Percentiles rank a stretch among this genome's conserved stretches.
phyloP scores from a whole-genome alignment of 2,329 filamentous ascomycete genomes.

The Cytospora leucostoma region DNA sequence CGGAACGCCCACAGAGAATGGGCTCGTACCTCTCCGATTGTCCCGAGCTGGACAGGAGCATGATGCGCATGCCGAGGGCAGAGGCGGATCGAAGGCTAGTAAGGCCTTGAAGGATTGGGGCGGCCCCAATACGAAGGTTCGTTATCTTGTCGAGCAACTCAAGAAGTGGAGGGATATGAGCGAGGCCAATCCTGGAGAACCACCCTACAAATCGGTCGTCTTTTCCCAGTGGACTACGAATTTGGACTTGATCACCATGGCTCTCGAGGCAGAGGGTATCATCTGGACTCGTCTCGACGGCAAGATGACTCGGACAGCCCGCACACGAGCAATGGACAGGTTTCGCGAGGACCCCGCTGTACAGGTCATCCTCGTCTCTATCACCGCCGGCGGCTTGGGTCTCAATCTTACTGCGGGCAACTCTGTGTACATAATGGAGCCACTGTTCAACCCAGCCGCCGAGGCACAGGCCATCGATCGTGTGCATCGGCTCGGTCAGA shows the following conservation, averaged over 20 bases:
- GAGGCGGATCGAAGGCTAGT: conserved; percentile 53
- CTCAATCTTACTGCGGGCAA: conserved; percentile 87
- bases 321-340: conserved; percentile 71
- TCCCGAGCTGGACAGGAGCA: conserved; percentile 60
- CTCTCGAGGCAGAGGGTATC: conserved; percentile 68
- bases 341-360: conserved; percentile 74
- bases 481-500: conserved; percentile 89
- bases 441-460: conserved; percentile 93
- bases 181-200: conserved; percentile 60
- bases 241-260: conserved; percentile 86
- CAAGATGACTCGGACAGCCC: conserved; percentile 75
- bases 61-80: conserved; percentile 53
- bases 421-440: conserved; percentile 95
- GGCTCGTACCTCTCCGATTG: conserved; percentile 63
- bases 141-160: conserved; percentile 76
- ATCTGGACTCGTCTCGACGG: conserved; percentile 83
- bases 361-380: conserved; percentile 85
- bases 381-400: conserved; percentile 87
- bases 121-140: conserved; percentile 91
- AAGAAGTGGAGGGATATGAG: conserved; percentile 64
- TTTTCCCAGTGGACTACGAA: conserved; percentile 97
- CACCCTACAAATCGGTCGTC: conserved; percentile 87
- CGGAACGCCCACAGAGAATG: conserved; percentile 2
- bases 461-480: conserved; percentile 94
- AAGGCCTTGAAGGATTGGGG: conserved; percentile 68